phyloP scores from a whole-genome alignment of 805 yeast genomes.

The Ogataea kodamae region DNA sequence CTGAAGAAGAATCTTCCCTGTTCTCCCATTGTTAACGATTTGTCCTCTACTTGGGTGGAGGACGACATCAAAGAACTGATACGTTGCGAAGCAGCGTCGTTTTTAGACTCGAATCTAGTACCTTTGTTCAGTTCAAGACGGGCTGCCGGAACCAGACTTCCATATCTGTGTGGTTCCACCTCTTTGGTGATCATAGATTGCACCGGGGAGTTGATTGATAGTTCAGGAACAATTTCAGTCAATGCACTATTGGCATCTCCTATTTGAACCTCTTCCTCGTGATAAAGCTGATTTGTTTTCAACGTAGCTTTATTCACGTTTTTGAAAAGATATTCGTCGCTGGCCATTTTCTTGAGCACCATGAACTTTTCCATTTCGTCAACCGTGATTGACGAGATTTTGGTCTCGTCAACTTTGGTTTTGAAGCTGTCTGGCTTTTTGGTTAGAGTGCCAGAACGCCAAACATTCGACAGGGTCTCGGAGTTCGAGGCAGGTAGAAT shows the following conservation, averaged over 20 bases:
- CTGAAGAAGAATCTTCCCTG: slow-evolving; percentile 53
- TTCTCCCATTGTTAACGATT: slow-evolving; percentile 28
- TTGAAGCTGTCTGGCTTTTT: slow-evolving; percentile 15
- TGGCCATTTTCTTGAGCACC: slow-evolving; percentile 30
- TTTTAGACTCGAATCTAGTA: not conserved
- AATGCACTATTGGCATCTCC: slow-evolving; percentile 13
- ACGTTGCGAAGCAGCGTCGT: slow-evolving; percentile 3
- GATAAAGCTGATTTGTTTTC: slow-evolving; percentile 12
- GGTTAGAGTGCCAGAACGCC: slow-evolving; percentile 30
- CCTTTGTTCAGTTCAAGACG: slow-evolving; percentile 12
- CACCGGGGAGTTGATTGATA: slow-evolving; percentile 23
- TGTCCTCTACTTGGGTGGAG: slow-evolving; percentile 5
- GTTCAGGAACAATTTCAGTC: slow-evolving; percentile 27
- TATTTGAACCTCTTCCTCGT: slow-evolving; percentile 26
- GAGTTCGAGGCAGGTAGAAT: slow-evolving; percentile 12
- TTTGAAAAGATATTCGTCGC: slow-evolving; percentile 31
- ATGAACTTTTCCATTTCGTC: slow-evolving; percentile 30
- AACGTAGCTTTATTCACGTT: slow-evolving; percentile 22
- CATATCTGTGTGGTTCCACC: slow-evolving; percentile 12
- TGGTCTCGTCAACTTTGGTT: slow-evolving; percentile 12
- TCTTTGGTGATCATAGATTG: not conserved
- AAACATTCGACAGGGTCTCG: slow-evolving; percentile 24
- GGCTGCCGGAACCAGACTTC: slow-evolving; percentile 19
- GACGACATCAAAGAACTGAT: slow-evolving; percentile 9
- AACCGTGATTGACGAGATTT: slow-evolving; percentile 22